Conservation (phyloP, 2,329 filamentous ascomycete genomes). For the Phoma sp. region DNA sequence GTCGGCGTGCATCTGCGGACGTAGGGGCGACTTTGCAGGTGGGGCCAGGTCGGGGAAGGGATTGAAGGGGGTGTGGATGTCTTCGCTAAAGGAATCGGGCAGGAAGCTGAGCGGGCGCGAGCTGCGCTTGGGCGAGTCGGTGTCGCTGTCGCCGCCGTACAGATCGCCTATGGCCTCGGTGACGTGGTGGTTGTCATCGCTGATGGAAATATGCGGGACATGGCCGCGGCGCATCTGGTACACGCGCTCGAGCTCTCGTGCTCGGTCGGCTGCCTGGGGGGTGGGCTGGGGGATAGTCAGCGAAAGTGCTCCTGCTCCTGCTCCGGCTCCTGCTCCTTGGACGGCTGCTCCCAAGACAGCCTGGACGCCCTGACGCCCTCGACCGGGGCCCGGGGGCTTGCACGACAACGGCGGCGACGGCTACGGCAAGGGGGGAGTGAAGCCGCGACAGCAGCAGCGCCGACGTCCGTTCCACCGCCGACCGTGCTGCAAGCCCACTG, state of each 20-base stretch:
- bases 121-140: conserved; percentile 56
- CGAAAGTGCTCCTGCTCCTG: conserved; percentile 1
- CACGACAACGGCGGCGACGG: neutral
- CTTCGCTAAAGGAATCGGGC: conserved; percentile 60
- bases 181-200: conserved; percentile 90
- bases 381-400: neutral
- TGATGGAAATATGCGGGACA: conserved; percentile 70
- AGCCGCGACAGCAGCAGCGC: conserved; percentile 10
- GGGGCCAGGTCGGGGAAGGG: conserved; percentile 44
- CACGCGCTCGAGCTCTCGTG: conserved; percentile 53
- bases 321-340: too few relatives aligned
- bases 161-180: conserved; percentile 91
- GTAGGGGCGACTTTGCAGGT: conserved; percentile 51
- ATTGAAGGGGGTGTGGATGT: conserved; percentile 45
- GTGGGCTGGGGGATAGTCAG: conserved; percentile 35
- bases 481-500: conserved; percentile 3
- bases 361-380: neutral
- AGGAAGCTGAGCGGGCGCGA: conserved; percentile 79
- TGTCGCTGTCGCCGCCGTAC: conserved; percentile 80
- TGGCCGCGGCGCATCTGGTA: conserved; percentile 63
- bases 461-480: conserved; percentile 8
- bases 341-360: neutral
- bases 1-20: conserved; percentile 45
- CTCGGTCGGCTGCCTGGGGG: conserved; percentile 48
- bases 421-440: conserved; percentile 9